Evolutionary conservation across 768 basidiomycete species (phyloP).

Genomic region (Pleurotus ostreatus): DNA sequence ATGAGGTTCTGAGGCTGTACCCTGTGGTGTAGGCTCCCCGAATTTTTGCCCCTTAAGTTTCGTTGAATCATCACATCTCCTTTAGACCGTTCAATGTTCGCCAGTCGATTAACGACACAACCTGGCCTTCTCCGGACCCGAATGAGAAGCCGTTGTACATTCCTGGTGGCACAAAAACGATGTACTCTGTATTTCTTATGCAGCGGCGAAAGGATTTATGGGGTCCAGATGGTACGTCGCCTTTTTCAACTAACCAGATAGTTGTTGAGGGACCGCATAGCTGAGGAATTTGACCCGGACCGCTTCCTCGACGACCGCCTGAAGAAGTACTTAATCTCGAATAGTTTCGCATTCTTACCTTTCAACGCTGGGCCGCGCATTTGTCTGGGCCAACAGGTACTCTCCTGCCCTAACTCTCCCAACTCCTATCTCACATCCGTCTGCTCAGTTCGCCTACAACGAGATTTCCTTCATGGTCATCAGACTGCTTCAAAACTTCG

Average conservation of each 20-base stretch:
- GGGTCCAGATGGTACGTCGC: conserved; percentile 37
- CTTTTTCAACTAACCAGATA: neutral
- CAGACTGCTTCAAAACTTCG: conserved; percentile 56
- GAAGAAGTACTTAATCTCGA: conserved; percentile 55
- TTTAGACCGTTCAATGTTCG: conserved; percentile 33
- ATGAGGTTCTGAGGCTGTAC: conserved; percentile 7
- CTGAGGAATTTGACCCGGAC: conserved; percentile 67
- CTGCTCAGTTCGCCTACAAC: conserved; percentile 21
- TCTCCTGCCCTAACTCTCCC: neutral
- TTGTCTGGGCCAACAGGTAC: conserved; percentile 57
- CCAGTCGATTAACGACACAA: conserved; percentile 24
- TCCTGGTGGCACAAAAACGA: conserved; percentile 24
- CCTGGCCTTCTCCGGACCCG: conserved; percentile 24
- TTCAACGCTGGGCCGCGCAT: conserved; percentile 61
- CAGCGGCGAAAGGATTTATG: conserved; percentile 42
- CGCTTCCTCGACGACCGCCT: conserved; percentile 65
- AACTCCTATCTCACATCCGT: too few species aligned
- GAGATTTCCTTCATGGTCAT: conserved; percentile 59
- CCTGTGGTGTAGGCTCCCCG: conserved; percentile 38
- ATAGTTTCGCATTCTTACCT: conserved; percentile 69
- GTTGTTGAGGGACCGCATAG: conserved; percentile 22
- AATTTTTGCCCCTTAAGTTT: neutral
- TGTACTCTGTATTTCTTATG: conserved; percentile 27
- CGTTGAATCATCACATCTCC: neutral
- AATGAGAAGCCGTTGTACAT: conserved; percentile 32